Percentiles rank a stretch among this genome's conserved stretches.
Conservation (phyloP, 371 early-diverging fungal genomes). For the Smittium culicis region DNA sequence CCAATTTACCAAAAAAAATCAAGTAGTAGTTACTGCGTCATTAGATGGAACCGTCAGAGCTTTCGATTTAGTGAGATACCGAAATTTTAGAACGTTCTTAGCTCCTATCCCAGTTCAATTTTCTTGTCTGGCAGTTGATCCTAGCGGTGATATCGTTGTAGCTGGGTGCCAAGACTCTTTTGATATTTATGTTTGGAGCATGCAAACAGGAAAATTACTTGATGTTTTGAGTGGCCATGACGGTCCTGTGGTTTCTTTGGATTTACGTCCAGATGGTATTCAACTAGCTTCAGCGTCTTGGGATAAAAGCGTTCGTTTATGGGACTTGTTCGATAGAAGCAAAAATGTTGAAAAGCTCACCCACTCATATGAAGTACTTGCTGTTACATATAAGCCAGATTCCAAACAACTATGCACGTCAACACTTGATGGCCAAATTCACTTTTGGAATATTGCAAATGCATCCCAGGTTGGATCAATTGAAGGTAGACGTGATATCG, state of each 20-base stretch:
- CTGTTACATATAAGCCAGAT: slow-evolving; percentile 81
- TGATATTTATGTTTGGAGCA: slow-evolving; percentile 93
- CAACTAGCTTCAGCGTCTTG: slow-evolving; percentile 77
- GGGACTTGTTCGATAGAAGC: slow-evolving; percentile 86
- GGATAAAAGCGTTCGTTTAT: slow-evolving; percentile 84
- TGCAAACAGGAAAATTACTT: slow-evolving; percentile 90
- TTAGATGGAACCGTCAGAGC: slow-evolving; percentile 96
- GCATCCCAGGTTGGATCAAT: slow-evolving; percentile 55
- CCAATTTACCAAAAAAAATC: slow-evolving; percentile 75
- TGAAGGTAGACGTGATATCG: slow-evolving; percentile 86
- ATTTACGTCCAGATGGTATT: slow-evolving; percentile 68
- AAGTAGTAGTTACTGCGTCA: slow-evolving; percentile 85
- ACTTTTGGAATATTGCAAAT: slow-evolving; percentile 75
- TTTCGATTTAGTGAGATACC: slow-evolving; percentile 88
- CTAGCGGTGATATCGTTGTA: slow-evolving; percentile 89
- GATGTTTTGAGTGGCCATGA: slow-evolving; percentile 90
- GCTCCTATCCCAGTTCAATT: slow-evolving; percentile 95
- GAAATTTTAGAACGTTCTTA: slow-evolving; percentile 94
- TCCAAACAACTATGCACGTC: slow-evolving; percentile 72
- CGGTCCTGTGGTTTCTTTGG: slow-evolving; percentile 73
- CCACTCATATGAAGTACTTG: slow-evolving; percentile 73
- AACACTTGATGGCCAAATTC: slow-evolving; percentile 83
- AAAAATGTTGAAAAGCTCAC: slow-evolving; percentile 64
- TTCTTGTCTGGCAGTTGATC: slow-evolving; percentile 79
- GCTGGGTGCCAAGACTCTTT: slow-evolving; percentile 92